Conservation (phyloP, 2,329 filamentous ascomycete species). For the Aspergillus ochraceus region DNA sequence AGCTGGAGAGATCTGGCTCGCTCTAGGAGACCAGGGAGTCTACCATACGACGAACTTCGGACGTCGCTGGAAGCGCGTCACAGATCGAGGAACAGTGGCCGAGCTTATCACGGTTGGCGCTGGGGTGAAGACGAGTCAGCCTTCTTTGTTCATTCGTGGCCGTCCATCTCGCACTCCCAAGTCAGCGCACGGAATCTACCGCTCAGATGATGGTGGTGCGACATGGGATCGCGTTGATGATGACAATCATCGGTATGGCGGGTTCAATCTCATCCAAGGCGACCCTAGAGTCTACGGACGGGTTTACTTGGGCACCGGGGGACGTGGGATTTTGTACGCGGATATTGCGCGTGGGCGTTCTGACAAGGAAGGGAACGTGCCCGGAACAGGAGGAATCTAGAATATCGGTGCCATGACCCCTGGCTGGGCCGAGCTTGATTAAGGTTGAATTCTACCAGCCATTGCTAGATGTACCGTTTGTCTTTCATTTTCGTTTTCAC, state of each 20-base stretch:
- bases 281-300: conserved; percentile 17
- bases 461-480: neutral
- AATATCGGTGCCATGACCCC: too few species aligned
- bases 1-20: conserved; percentile 16
- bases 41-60: conserved; percentile 15
- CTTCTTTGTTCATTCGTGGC: conserved; percentile 3
- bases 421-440: too few species aligned
- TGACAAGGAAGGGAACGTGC: neutral
- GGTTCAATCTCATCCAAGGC: conserved; percentile 13
- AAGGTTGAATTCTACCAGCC: too few species aligned
- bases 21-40: conserved; percentile 8
- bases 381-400: neutral
- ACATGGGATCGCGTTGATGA: conserved; percentile 16
- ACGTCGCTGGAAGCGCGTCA: neutral
- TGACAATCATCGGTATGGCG: conserved; percentile 14
- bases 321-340: conserved; percentile 13
- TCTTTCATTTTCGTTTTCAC: neutral
- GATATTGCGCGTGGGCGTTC: conserved; percentile 6
- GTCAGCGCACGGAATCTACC: conserved; percentile 11
- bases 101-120: conserved; percentile 3
- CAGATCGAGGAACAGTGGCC: neutral
- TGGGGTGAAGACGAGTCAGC: neutral
- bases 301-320: conserved; percentile 17
- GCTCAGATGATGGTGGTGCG: conserved; percentile 13
- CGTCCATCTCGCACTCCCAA: neutral